Percentiles rank a stretch among this genome's conserved stretches.
These are phyloP conservation scores for Lactifluus rugatus DNA, from an alignment of 768 basidiomycete genomes.

Conservation along the genomic window DNA sequence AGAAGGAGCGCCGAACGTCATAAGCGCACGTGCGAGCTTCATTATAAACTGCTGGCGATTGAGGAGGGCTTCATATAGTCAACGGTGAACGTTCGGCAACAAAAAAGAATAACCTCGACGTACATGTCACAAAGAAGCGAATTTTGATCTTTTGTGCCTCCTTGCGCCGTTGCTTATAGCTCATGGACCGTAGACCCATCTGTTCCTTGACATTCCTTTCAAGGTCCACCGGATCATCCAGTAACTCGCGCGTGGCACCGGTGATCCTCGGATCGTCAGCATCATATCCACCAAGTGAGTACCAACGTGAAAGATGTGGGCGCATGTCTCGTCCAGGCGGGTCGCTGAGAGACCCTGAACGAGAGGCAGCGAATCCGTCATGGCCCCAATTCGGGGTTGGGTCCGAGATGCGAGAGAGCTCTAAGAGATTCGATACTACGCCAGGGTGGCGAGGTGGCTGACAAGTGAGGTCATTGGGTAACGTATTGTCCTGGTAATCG, in stretches of 20 bases:
- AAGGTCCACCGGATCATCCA: constrained; percentile 48
- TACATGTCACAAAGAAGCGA: constrained; percentile 61
- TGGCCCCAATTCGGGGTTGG: not conserved
- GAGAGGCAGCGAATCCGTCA: not conserved
- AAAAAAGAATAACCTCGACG: constrained; percentile 16
- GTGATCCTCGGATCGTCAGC: constrained; percentile 63
- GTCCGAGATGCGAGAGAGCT: constrained; percentile 5
- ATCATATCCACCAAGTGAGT: constrained; percentile 30
- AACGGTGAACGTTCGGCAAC: not conserved
- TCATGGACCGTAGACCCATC: constrained; percentile 42
- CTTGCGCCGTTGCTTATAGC: constrained; percentile 53
- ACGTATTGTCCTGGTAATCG: not conserved
- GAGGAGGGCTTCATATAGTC: constrained; percentile 48
- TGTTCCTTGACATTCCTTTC: constrained; percentile 36
- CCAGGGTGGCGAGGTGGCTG: not conserved
- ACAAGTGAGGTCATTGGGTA: not conserved
- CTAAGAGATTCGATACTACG: constrained; percentile 11
- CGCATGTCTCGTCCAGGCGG: not conserved
- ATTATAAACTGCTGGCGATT: constrained; percentile 78
- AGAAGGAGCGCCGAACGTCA: constrained; percentile 86
- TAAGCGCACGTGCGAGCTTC: constrained; percentile 74
- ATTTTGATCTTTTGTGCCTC: constrained; percentile 52
- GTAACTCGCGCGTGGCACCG: constrained; percentile 37
- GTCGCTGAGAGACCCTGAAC: not conserved
- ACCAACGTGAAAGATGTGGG: constrained; percentile 14